Evolutionary conservation across 2,329 filamentous ascomycete genomes (phyloP).

Genomic region (Claviceps lovelessii): DNA sequence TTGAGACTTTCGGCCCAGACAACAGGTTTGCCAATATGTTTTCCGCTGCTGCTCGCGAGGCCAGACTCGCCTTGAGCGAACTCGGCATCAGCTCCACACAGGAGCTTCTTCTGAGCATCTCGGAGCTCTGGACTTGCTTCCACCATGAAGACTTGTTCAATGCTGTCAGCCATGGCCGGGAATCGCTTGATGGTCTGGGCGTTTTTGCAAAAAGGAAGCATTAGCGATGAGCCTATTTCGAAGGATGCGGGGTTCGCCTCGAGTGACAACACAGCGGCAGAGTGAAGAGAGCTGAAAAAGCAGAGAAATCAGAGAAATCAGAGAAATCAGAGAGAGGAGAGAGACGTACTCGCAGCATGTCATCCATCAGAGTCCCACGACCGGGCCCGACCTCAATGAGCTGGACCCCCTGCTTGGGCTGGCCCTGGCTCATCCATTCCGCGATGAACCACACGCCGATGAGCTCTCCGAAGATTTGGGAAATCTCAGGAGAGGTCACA

Average conservation of each 20-base stretch:
- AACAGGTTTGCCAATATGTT: constrained; percentile 59
- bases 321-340: neutral
- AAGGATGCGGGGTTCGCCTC: no score
- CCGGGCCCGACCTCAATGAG: constrained; percentile 91
- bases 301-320: neutral
- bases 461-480: constrained; percentile 89
- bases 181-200: constrained; percentile 69
- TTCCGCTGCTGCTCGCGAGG: constrained; percentile 59
- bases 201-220: neutral
- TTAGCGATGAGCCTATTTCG: neutral
- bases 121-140: constrained; percentile 78
- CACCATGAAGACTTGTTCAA: constrained; percentile 84
- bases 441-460: constrained; percentile 89
- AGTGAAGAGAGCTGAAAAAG: no score
- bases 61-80: constrained; percentile 61
- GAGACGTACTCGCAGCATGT: constrained; percentile 65
- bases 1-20: constrained; percentile 84
- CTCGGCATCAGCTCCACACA: constrained; percentile 58
- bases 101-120: constrained; percentile 60
- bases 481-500: constrained; percentile 93
- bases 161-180: constrained; percentile 56
- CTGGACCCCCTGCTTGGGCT: constrained; percentile 58
- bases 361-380: constrained; percentile 90
- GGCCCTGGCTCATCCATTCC: constrained; percentile 90
- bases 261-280: neutral